Base-by-base conservation (phyloP, 2,329 filamentous ascomycete genomes). In the Sclerotinia subarctica region DNA sequence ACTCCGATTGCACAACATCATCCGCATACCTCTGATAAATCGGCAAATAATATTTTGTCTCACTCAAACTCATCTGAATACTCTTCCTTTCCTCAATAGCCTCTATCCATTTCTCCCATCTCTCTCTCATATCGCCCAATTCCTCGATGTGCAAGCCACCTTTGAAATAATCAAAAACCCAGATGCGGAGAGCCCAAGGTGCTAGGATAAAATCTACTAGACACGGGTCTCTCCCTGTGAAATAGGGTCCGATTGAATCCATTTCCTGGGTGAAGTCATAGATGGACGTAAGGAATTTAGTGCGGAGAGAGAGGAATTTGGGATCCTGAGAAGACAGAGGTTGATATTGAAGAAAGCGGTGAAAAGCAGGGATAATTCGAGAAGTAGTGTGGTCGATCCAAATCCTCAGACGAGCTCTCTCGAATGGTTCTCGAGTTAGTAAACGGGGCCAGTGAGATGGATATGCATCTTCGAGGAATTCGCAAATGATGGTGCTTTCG, bases 91-190 rank as follows among this genome's bases (percentile, higher is more conserved):
- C 76, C 68, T 84, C 79, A 5, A 91, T 79, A 0, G 88, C 90
- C 66, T 81, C 80, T 42, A 84, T 78, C 89, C 90, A 94, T 64
- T 76, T 81, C 73, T 83, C 80, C 87, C 89, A 94, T 59, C 90
- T 81, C 13, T 68, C 78, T 91, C 90, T 93, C 2, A 83, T 75
- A 47, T 77, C 77, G 64, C 86, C 85, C n/a, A 66, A 19, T 11
- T 71, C 62, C 2, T 83, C 82, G 32, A 86, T 79, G 0, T 82
- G 82, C 2, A 82, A 71, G 0, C 85, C 85, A 0, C 84, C 84
- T 75, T 94, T 94, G 76, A 90, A 94, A 70, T 92, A 84, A 73
- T 94, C 90, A 72, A 94, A 88, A 7, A 92, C 80, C 81, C 90
- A 94, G 26, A 93, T 76, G 19, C 91, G 82, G 73, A 88, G 84